Percentiles rank a stretch among this genome's conserved stretches.
These are phyloP conservation scores for Deinandra increscens DNA, from an alignment of 129 eudicot species.

Conservation along the genomic window DNA sequence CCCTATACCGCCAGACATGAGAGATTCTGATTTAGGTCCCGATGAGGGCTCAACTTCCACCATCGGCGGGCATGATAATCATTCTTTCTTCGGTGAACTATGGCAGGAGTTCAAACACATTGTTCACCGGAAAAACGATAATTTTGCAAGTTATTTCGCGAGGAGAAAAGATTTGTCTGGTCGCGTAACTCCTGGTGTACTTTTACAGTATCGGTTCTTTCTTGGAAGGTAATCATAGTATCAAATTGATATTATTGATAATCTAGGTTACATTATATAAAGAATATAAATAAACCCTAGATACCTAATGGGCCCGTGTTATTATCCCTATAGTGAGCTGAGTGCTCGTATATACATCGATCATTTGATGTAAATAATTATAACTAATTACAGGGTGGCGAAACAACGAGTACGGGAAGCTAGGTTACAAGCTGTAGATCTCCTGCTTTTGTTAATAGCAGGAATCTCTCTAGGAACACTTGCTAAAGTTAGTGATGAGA, in stretches of 20 bases:
- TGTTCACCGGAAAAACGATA: conserved; percentile 54
- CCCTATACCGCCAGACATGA: conserved; percentile 79
- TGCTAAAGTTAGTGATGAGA: conserved; percentile 87
- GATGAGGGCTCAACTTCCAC: conserved; percentile 41
- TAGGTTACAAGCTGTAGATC: conserved; percentile 82
- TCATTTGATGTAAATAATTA: conserved; percentile 3
- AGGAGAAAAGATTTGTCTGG: conserved; percentile 57
- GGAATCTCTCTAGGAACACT: conserved; percentile 93
- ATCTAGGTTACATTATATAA: no score
- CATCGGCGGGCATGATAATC: conserved; percentile 34
- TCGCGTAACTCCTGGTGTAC: conserved; percentile 52
- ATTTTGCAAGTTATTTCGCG: conserved; percentile 38
- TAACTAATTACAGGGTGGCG: conserved; percentile 69
- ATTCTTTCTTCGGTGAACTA: conserved; percentile 63
- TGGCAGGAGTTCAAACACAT: conserved; percentile 71
- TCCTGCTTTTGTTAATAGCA: conserved; percentile 74
- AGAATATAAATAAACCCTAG: no score
- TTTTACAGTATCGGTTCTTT: conserved; percentile 61
- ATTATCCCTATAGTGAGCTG: not conserved
- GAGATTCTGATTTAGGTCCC: conserved; percentile 37
- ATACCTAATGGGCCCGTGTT: no score
- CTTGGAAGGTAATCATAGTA: conserved; percentile 68
- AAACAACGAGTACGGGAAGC: conserved; percentile 91
- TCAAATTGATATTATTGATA: no score
- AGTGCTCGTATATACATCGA: not conserved